Percentiles rank a stretch among this genome's conserved stretches.
Conservation (phyloP, 2,329 filamentous ascomycete genomes). For the Elsinoe arachidis region DNA sequence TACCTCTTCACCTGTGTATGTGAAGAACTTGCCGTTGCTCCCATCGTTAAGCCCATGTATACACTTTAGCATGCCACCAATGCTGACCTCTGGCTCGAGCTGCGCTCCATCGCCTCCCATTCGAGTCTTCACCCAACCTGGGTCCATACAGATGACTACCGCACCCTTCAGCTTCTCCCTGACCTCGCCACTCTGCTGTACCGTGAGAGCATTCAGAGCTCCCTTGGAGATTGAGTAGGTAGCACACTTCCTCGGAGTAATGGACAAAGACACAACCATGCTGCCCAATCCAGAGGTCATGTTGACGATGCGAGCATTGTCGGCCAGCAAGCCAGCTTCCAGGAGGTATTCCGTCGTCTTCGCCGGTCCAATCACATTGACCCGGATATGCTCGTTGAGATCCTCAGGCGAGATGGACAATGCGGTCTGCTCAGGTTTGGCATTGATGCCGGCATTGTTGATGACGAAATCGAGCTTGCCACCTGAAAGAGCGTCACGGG, state of each 20-base stretch:
- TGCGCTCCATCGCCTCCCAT: conserved; percentile 36
- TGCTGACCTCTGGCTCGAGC: conserved; percentile 31
- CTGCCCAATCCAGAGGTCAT: conserved; percentile 28
- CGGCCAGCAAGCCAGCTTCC: conserved; percentile 21
- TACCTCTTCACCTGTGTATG: conserved; percentile 29
- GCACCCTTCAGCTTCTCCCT: conserved; percentile 25
- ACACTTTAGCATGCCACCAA: conserved; percentile 32
- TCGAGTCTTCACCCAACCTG: conserved; percentile 36
- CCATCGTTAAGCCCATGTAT: conserved; percentile 25
- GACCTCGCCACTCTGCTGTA: conserved; percentile 34
- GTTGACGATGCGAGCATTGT: conserved; percentile 29
- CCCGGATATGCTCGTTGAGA: conserved; percentile 34
- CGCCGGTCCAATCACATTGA: conserved; percentile 42
- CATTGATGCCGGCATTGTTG: conserved; percentile 37
- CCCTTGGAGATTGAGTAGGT: conserved; percentile 38
- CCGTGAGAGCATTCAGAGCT: conserved; percentile 36
- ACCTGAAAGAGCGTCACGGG: conserved; percentile 25
- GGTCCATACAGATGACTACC: conserved; percentile 35
- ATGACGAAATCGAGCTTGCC: conserved; percentile 35
- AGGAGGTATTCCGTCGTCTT: conserved; percentile 35
- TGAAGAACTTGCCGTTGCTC: conserved; percentile 31
- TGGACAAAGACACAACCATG: conserved; percentile 25
- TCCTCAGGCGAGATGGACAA: conserved; percentile 32
- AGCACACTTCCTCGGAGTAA: conserved; percentile 27
- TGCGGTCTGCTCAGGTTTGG: conserved; percentile 29